phyloP scores from a whole-genome alignment of 495 filamentous ascomycete genomes.

The Aspergillus indologenus region DNA sequence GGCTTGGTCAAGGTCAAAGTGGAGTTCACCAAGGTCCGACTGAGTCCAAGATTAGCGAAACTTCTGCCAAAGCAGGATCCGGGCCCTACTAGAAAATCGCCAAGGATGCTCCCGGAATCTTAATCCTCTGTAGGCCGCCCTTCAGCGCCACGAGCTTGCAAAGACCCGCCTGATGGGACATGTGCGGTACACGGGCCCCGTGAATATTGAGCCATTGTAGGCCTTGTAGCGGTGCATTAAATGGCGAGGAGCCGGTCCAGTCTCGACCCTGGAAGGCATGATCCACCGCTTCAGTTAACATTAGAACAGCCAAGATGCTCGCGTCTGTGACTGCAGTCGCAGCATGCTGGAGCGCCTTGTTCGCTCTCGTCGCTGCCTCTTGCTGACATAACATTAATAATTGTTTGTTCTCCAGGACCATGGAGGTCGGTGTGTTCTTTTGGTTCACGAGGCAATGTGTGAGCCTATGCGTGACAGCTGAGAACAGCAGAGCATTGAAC shows the following conservation, averaged over 20 bases:
- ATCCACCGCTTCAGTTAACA: neutral
- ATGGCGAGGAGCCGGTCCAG: neutral
- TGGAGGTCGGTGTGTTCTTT: neutral
- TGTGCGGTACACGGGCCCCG: slow-evolving; percentile 5
- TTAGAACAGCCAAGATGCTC: slow-evolving; percentile 5
- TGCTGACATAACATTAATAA: neutral
- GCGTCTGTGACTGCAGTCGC: neutral
- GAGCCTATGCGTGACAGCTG: slow-evolving; percentile 3
- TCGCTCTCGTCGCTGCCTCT: neutral
- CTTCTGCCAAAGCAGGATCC: neutral
- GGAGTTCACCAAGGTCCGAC: slow-evolving; percentile 6
- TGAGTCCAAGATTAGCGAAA: neutral
- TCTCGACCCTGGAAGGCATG: neutral
- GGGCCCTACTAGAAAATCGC: slow-evolving; percentile 9
- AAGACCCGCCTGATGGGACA: slow-evolving; percentile 6
- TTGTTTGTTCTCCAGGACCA: neutral
- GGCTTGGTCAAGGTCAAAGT: slow-evolving; percentile 5
- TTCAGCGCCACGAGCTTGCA: slow-evolving; percentile 5
- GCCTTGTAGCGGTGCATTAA: slow-evolving; percentile 3
- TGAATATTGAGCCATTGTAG: slow-evolving; percentile 12
- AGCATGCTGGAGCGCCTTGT: neutral
- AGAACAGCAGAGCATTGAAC: slow-evolving; percentile 8
- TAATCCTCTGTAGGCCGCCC: slow-evolving; percentile 7
- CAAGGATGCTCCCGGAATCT: slow-evolving; percentile 6
- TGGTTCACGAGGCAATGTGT: neutral